phyloP scores from a whole-genome alignment of 192 early-diverging fungal genomes.

The Gamsiella multidivaricata region DNA sequence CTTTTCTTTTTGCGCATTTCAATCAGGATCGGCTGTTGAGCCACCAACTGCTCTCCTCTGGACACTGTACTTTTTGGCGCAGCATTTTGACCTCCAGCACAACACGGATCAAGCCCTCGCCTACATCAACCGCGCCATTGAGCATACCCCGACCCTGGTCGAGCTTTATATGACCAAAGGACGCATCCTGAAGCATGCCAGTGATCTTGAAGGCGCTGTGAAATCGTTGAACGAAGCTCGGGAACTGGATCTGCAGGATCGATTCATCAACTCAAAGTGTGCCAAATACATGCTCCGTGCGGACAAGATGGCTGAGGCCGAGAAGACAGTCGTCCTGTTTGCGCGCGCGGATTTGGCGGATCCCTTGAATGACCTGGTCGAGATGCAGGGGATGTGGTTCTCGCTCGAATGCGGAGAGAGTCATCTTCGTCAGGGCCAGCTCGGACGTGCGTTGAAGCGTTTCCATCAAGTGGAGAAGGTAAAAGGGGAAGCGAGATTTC shows the following conservation, averaged over 20 bases:
- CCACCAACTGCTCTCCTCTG: constrained; percentile 85
- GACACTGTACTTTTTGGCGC: constrained; percentile 93
- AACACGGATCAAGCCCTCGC: constrained; percentile 77
- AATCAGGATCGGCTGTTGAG: constrained; percentile 68
- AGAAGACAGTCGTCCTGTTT: constrained; percentile 87
- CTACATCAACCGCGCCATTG: constrained; percentile 84
- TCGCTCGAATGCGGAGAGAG: constrained; percentile 80
- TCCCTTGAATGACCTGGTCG: constrained; percentile 82
- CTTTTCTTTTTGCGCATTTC: too few relatives aligned
- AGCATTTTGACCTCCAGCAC: constrained; percentile 84
- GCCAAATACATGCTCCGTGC: constrained; percentile 94
- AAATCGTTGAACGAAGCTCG: constrained; percentile 87
- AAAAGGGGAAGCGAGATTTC: neutral
- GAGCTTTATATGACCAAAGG: constrained; percentile 95
- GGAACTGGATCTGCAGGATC: constrained; percentile 91
- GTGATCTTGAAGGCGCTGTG: constrained; percentile 77
- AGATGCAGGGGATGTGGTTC: constrained; percentile 96
- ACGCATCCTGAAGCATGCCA: constrained; percentile 93
- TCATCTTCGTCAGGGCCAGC: constrained; percentile 71
- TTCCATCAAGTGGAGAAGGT: constrained; percentile 85
- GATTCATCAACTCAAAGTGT: constrained; percentile 94
- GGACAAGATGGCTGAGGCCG: constrained; percentile 84
- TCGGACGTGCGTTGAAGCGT: constrained; percentile 88
- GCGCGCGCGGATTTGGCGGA: constrained; percentile 73
- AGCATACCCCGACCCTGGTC: constrained; percentile 88